phyloP scores from a whole-genome alignment of 176 grass and related monocot genomes.

The Rhynchospora tenuis region DNA sequence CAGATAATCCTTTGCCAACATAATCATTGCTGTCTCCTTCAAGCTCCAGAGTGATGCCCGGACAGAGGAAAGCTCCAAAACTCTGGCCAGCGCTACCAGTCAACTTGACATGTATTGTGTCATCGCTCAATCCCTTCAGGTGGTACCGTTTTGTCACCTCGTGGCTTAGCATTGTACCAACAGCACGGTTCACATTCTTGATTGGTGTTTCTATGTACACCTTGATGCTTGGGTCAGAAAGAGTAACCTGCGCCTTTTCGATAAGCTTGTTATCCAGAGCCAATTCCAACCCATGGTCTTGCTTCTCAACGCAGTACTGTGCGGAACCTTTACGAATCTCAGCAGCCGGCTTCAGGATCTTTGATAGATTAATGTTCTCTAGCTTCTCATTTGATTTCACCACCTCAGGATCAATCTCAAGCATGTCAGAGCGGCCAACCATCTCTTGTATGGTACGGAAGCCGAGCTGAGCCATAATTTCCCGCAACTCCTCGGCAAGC shows the following conservation, averaged over 20 bases:
- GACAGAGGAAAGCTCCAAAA: slow-evolving; percentile 86
- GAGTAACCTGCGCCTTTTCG: slow-evolving; percentile 47
- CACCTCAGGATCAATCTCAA: slow-evolving; percentile 84
- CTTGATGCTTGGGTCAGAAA: slow-evolving; percentile 51
- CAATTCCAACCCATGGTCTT: slow-evolving; percentile 84
- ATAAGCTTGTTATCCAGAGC: slow-evolving; percentile 89
- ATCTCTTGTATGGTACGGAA: slow-evolving; percentile 73
- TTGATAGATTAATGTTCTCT: slow-evolving; percentile 89
- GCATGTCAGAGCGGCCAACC: slow-evolving; percentile 96
- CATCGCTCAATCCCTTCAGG: slow-evolving; percentile 59
- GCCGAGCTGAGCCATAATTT: slow-evolving; percentile 89
- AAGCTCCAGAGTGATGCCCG: slow-evolving; percentile 91
- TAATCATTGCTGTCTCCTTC: slow-evolving; percentile 99
- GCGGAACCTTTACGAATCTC: slow-evolving; percentile 66
- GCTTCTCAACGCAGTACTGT: slow-evolving; percentile 90
- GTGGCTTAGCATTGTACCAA: slow-evolving; percentile 93
- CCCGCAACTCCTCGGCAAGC: slow-evolving; percentile 96
- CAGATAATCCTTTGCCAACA: slow-evolving; percentile 96
- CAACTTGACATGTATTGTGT: slow-evolving; percentile 85
- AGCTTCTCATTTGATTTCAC: slow-evolving; percentile 86
- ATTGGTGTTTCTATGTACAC: slow-evolving; percentile 71
- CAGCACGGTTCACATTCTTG: slow-evolving; percentile 72
- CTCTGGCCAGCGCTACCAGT: slow-evolving; percentile 90
- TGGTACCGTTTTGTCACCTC: slow-evolving; percentile 91
- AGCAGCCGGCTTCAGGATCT: slow-evolving; percentile 75